Conservation (phyloP, 352 stramenopile genomes). For the Phytophthora tubulina region DNA sequence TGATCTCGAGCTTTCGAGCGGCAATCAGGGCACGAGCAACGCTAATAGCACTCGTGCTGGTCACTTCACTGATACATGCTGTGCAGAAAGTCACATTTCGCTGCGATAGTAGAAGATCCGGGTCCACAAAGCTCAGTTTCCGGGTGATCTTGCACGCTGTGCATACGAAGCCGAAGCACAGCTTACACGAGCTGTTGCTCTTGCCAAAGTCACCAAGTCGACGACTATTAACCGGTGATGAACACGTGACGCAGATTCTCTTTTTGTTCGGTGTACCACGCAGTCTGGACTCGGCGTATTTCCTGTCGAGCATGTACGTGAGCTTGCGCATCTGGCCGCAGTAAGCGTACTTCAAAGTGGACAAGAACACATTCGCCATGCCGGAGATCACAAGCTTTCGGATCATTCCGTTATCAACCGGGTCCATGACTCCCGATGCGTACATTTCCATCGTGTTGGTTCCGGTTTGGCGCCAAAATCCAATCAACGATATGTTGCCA, state of each 20-base stretch:
- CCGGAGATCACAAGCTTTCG: slow-evolving; percentile 17
- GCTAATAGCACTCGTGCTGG: slow-evolving; percentile 37
- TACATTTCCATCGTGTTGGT: slow-evolving; percentile 33
- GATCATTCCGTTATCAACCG: slow-evolving; percentile 21
- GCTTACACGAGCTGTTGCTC: slow-evolving; percentile 35
- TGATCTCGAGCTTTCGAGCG: neutral
- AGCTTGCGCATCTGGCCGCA: slow-evolving; percentile 62
- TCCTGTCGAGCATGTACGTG: slow-evolving; percentile 32
- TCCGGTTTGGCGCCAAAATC: slow-evolving; percentile 41
- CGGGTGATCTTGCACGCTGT: slow-evolving; percentile 28
- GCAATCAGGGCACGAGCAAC: slow-evolving; percentile 24
- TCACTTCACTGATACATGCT: slow-evolving; percentile 41
- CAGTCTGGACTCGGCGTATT: slow-evolving; percentile 13
- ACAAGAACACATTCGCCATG: slow-evolving; percentile 26
- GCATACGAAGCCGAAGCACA: slow-evolving; percentile 43
- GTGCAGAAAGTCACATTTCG: slow-evolving; percentile 46
- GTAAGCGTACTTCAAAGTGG: slow-evolving; percentile 25
- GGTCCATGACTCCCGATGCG: slow-evolving; percentile 23
- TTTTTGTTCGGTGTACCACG: slow-evolving; percentile 21
- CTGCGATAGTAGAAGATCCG: slow-evolving; percentile 21
- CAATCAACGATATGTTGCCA: slow-evolving; percentile 53
- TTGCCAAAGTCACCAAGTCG: slow-evolving; percentile 29
- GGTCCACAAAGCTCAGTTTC: slow-evolving; percentile 39
- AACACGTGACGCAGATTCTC: slow-evolving; percentile 26
- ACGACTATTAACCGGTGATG: slow-evolving; percentile 2